These are phyloP conservation scores for Calocybe gambosa DNA, from an alignment of 1,284 basidiomycete genomes.

Conservation along the genomic window DNA sequence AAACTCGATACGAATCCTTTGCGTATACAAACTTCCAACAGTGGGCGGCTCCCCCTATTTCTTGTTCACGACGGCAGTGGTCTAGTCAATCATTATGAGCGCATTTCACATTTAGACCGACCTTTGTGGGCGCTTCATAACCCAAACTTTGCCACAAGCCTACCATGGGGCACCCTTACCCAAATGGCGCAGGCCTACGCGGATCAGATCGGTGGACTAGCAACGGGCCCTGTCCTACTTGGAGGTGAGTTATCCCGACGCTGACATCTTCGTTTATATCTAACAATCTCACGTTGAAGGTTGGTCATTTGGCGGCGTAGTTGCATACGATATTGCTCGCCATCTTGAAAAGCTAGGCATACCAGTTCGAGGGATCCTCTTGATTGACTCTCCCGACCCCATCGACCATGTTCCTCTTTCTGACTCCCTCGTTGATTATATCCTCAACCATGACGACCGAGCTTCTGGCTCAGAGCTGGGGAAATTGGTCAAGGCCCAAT, in stretches of 20 bases:
- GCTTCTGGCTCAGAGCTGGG: conserved; percentile 20
- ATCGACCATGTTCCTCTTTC: conserved; percentile 42
- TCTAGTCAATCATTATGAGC: conserved; percentile 44
- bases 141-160: conserved; percentile 39
- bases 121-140: conserved; percentile 57
- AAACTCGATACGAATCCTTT: conserved; percentile 26
- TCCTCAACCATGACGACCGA: conserved; percentile 23
- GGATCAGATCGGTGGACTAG: conserved; percentile 28
- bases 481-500: conserved; percentile 33
- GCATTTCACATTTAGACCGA: conserved; percentile 41
- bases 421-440: conserved; percentile 38
- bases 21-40: conserved; percentile 32
- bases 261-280: background rate
- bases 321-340: conserved; percentile 58
- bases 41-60: conserved; percentile 38
- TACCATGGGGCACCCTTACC: conserved; percentile 40
- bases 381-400: conserved; percentile 64
- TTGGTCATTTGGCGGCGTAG: conserved; percentile 74
- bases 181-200: conserved; percentile 53
- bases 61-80: conserved; percentile 72
- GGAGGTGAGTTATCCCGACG: conserved; percentile 42
- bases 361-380: conserved; percentile 47
- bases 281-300: conserved; percentile 31
- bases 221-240: conserved; percentile 37
- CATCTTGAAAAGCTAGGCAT: conserved; percentile 40